Percentiles rank a stretch among this genome's conserved stretches.
These are phyloP conservation scores for Phascolomyces articulosus DNA, from an alignment of 371 early-diverging fungal species.

Conservation along the genomic window DNA sequence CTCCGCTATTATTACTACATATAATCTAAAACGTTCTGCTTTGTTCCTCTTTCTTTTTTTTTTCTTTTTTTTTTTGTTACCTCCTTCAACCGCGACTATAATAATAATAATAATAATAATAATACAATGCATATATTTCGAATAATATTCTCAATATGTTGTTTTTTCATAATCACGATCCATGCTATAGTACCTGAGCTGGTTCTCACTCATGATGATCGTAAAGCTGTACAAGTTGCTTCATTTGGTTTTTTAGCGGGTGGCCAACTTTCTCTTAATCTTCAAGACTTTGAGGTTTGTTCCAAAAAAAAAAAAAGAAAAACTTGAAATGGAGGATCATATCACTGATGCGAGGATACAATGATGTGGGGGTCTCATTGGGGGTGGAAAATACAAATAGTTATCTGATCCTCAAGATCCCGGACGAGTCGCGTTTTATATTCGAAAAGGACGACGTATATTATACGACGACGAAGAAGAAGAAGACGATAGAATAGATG, in stretches of 20 bases:
- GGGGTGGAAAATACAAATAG: neutral
- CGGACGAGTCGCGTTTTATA: constrained; percentile 39
- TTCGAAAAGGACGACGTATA: constrained; percentile 28
- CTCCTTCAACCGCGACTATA: neutral
- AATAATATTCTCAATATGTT: neutral
- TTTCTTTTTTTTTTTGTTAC: neutral
- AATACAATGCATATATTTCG: neutral
- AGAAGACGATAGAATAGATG: neutral
- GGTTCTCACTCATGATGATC: constrained; percentile 42
- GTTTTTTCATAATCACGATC: neutral
- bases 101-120: neutral
- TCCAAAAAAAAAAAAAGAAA: neutral
- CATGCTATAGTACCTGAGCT: constrained; percentile 29
- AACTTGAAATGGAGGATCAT: too few relatives aligned
- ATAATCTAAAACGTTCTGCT: too few relatives aligned
- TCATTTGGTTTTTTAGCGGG: constrained; percentile 57
- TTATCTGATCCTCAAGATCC: constrained; percentile 18
- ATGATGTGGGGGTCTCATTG: too few relatives aligned
- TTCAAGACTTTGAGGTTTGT: constrained; percentile 40
- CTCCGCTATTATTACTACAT: too few relatives aligned
- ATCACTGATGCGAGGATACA: too few relatives aligned
- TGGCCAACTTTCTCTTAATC: constrained; percentile 40
- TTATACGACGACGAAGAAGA: constrained; percentile 15
- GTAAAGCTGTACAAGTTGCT: constrained; percentile 42
- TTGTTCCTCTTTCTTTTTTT: neutral